These are phyloP conservation scores for Pulveroboletus sp. DNA, from an alignment of 768 basidiomycete genomes.

Conservation along the genomic window DNA sequence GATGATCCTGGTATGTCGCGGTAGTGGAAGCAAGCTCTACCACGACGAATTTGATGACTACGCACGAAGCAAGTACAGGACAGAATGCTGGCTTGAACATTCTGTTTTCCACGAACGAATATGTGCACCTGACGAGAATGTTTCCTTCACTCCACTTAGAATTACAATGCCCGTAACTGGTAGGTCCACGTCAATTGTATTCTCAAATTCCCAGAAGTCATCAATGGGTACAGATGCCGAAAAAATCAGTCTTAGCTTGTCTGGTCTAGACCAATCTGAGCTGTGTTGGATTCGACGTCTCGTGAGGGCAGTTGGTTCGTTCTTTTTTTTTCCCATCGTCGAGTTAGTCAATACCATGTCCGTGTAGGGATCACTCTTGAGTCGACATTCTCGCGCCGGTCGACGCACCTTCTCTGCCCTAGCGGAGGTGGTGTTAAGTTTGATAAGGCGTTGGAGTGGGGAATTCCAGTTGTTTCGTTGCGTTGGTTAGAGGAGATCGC, in stretches of 20 bases:
- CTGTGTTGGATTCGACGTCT: constrained; percentile 51
- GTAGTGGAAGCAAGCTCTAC: constrained; percentile 69
- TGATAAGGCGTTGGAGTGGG: constrained; percentile 77
- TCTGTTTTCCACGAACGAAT: constrained; percentile 77
- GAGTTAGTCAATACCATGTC: not conserved
- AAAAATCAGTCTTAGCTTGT: constrained; percentile 57
- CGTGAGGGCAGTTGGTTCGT: constrained; percentile 21
- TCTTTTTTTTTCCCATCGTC: not conserved
- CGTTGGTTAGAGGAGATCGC: constrained; percentile 67
- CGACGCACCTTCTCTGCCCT: constrained; percentile 82
- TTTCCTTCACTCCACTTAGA: constrained; percentile 65
- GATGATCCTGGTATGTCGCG: not conserved
- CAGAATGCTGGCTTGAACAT: constrained; percentile 92
- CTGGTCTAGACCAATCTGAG: constrained; percentile 72
- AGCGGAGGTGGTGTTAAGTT: constrained; percentile 67
- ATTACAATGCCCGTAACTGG: constrained; percentile 58
- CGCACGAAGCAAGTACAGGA: constrained; percentile 59
- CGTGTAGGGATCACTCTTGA: constrained; percentile 50
- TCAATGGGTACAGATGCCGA: constrained; percentile 46
- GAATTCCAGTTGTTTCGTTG: constrained; percentile 64
- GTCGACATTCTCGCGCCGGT: constrained; percentile 56
- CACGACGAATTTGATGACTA: constrained; percentile 47
- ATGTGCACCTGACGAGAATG: constrained; percentile 60
- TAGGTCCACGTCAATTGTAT: constrained; percentile 21
- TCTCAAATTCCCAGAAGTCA: not conserved